These are phyloP conservation scores for Penicillium sp. DNA, from an alignment of 2,329 filamentous ascomycete genomes.

Conservation along the genomic window DNA sequence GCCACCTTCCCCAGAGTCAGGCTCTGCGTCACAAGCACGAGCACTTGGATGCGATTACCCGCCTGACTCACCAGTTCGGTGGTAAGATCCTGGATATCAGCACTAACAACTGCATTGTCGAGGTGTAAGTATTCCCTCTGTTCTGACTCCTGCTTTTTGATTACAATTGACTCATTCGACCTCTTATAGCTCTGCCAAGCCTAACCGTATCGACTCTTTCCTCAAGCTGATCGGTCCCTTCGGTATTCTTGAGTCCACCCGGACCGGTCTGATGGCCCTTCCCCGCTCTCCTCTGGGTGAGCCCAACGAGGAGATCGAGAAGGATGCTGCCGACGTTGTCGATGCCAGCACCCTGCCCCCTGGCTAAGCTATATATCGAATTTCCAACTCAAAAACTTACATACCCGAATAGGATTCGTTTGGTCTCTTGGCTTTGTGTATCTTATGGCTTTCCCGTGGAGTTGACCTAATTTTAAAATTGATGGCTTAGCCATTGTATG, in stretches of 20 bases:
- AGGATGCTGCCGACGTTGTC: constrained; percentile 92
- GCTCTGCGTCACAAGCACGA: constrained; percentile 95
- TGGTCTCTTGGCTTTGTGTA: constrained; percentile 17
- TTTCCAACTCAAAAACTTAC: constrained; percentile 24
- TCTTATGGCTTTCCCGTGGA: constrained; percentile 11
- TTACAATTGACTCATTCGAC: constrained; percentile 5
- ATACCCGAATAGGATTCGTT: constrained; percentile 25
- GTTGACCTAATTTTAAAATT: constrained; percentile 11
- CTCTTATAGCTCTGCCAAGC: constrained; percentile 75
- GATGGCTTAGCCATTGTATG: constrained; percentile 13
- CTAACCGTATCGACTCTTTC: constrained; percentile 90
- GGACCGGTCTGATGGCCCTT: constrained; percentile 94
- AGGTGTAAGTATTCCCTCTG: constrained; percentile 67
- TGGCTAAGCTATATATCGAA: constrained; percentile 58
- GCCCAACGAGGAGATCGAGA: constrained; percentile 69
- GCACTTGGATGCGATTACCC: constrained; percentile 93
- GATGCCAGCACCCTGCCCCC: constrained; percentile 92
- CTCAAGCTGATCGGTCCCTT: constrained; percentile 94
- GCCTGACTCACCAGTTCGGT: constrained; percentile 94
- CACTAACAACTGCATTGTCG: constrained; percentile 97
- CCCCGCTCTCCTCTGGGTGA: constrained; percentile 86
- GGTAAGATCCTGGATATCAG: constrained; percentile 98
- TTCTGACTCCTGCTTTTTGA: background rate
- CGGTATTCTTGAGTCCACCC: constrained; percentile 91
- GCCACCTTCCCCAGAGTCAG: constrained; percentile 79